Conservation (phyloP, 2,329 filamentous ascomycete species). For the Colletotrichum godetiae region DNA sequence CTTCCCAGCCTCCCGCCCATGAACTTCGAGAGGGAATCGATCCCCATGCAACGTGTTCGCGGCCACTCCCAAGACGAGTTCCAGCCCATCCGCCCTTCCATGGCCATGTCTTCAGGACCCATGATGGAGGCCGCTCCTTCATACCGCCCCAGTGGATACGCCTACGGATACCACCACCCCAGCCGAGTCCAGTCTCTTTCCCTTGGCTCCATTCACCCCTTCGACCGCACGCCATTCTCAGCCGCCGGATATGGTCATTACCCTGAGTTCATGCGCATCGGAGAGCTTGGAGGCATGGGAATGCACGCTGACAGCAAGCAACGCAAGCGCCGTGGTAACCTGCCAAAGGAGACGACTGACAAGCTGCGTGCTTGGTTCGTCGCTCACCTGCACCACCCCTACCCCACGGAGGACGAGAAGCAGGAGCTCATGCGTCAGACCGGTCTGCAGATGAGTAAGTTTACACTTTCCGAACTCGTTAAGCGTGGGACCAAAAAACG, state of each 20-base stretch:
- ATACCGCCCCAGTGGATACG: slow-evolving; percentile 49
- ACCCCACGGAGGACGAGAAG: slow-evolving; percentile 83
- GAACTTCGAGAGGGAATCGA: slow-evolving; percentile 49
- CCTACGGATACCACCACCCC: slow-evolving; percentile 56
- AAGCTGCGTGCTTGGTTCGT: slow-evolving; percentile 84
- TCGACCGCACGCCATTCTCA: slow-evolving; percentile 58
- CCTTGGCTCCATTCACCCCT: slow-evolving; percentile 53
- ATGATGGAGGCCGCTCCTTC: slow-evolving; percentile 45
- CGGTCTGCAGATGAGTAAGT: slow-evolving; percentile 81
- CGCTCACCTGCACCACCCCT: slow-evolving; percentile 82
- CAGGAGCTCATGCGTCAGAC: slow-evolving; percentile 82
- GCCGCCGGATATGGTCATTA: slow-evolving; percentile 53
- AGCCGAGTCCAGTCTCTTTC: slow-evolving; percentile 59
- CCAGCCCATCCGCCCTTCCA: slow-evolving; percentile 43
- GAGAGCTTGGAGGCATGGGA: slow-evolving; percentile 51
- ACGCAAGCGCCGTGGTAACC: slow-evolving; percentile 80
- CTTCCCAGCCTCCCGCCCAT: slow-evolving; percentile 55
- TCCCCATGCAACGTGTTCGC: slow-evolving; percentile 45
- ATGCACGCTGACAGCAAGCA: slow-evolving; percentile 59
- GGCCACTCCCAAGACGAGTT: slow-evolving; percentile 51
- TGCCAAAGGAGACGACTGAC: slow-evolving; percentile 91
- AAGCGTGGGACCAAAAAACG: slow-evolving; percentile 31
- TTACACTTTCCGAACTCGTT: slow-evolving; percentile 30
- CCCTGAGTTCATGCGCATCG: slow-evolving; percentile 55
- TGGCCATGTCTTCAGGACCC: slow-evolving; percentile 41